These are phyloP conservation scores for Jamesozyma rosinii DNA, from an alignment of 805 yeast genomes.

Conservation along the genomic window DNA sequence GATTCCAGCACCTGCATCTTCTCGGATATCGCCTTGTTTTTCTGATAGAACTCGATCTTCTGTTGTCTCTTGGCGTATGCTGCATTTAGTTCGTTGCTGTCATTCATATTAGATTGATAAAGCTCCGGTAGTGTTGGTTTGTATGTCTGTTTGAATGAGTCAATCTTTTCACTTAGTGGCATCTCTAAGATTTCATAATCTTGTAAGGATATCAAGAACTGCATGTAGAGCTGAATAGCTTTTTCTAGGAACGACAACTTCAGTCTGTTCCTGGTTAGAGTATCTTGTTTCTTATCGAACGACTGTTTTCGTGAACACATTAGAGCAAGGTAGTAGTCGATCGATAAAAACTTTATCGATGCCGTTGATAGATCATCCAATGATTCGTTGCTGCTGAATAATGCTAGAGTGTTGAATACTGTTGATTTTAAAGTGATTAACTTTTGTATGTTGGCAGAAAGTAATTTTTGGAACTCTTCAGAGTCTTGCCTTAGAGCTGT, in stretches of 20 bases:
- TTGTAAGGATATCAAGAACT: slow-evolving; percentile 37
- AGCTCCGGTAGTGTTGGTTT: slow-evolving; percentile 34
- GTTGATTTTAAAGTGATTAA: slow-evolving; percentile 38
- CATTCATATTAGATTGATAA: slow-evolving; percentile 4
- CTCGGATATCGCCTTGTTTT: slow-evolving; percentile 44
- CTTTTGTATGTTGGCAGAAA: slow-evolving; percentile 33
- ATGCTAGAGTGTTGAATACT: slow-evolving; percentile 37
- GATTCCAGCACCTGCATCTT: slow-evolving; percentile 36
- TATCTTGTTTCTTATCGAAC: slow-evolving; percentile 8
- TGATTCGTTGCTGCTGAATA: slow-evolving; percentile 66
- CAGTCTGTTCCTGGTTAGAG: slow-evolving; percentile 15
- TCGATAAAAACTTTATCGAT: slow-evolving; percentile 49
- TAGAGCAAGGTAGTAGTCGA: slow-evolving; percentile 51
- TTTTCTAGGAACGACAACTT: slow-evolving; percentile 33
- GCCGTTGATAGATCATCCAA: slow-evolving; percentile 59
- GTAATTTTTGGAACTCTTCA: slow-evolving; percentile 32
- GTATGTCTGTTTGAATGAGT: slow-evolving; percentile 33
- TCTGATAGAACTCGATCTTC: slow-evolving; percentile 60
- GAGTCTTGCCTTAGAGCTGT: slow-evolving; percentile 35
- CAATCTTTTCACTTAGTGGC: slow-evolving; percentile 32
- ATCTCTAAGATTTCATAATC: slow-evolving; percentile 38
- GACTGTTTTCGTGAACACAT: slow-evolving; percentile 26
- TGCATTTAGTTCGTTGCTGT: background rate
- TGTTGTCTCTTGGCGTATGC: slow-evolving; percentile 47
- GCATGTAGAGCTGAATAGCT: slow-evolving; percentile 37